phyloP scores from a whole-genome alignment of 768 basidiomycete genomes.

The Epithele typhae region DNA sequence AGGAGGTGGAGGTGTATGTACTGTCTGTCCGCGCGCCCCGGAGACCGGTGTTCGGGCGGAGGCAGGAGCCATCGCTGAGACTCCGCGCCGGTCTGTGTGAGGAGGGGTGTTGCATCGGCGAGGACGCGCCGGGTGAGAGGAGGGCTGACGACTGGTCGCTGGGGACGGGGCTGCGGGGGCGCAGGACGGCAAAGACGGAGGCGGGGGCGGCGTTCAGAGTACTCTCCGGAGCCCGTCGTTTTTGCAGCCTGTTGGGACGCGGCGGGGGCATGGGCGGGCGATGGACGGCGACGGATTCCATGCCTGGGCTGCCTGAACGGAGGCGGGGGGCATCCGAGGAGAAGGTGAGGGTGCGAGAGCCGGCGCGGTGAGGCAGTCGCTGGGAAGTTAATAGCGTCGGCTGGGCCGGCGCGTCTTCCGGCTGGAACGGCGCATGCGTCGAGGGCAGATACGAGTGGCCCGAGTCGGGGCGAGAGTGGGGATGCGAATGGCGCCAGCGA shows the following conservation, averaged over 20 bases:
- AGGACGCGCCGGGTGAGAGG: no score
- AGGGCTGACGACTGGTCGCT: no score
- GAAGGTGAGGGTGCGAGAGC: slow-evolving; percentile 2
- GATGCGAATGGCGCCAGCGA: no score
- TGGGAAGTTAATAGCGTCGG: slow-evolving; percentile 10
- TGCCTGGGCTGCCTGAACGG: slow-evolving; percentile 4
- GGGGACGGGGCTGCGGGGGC: slow-evolving; percentile 8
- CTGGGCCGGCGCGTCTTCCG: slow-evolving; percentile 11
- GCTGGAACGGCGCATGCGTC: slow-evolving; percentile 3
- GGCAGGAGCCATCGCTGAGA: slow-evolving; percentile 9
- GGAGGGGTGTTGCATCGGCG: no score
- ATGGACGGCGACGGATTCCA: slow-evolving; percentile 7
- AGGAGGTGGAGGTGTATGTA: slow-evolving; percentile 9
- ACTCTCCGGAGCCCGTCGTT: slow-evolving; percentile 5
- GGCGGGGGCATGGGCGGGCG: slow-evolving; percentile 4
- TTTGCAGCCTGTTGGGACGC: slow-evolving; percentile 11
- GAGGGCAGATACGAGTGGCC: slow-evolving; percentile 7
- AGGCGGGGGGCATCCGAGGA: slow-evolving; percentile 3
- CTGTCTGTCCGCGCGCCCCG: slow-evolving; percentile 7
- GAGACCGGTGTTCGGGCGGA: slow-evolving; percentile 8
- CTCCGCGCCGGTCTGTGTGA: slow-evolving; percentile 11
- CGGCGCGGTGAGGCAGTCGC: neutral
- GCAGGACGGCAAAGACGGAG: slow-evolving; percentile 8
- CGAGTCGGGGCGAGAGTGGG: slow-evolving; percentile 7
- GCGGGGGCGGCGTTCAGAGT: neutral